Base-by-base conservation (phyloP, 768 basidiomycete genomes). In the Lactarius evosmus region DNA sequence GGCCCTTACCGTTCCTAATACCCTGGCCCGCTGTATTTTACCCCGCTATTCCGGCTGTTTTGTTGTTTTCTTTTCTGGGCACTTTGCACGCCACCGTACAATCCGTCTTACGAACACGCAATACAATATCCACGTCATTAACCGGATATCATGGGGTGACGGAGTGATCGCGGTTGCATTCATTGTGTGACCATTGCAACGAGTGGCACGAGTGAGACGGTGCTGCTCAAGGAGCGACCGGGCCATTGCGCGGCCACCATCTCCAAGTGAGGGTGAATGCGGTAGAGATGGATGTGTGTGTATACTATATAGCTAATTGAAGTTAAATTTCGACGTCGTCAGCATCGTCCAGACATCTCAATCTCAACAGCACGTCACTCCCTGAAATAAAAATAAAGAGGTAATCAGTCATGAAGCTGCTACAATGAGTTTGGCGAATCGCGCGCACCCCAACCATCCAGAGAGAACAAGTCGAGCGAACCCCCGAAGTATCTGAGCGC, bases 391-490 rank as follows among this genome's bases (percentile, higher is more conserved):
- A 44, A 17, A 9, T 12, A 44, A 17, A 22, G 27, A 16, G 9
- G 5, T 16, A 30, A 58, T 72, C 34, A 70, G 62, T 50, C n/a
- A 34, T 40, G 9, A 53, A 14, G 27, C 38, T 12, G 19, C 17
- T 1, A n/a, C 8, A 22, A 54, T 27, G 12, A 50, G 19, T 3
- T 55, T 22, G 25, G 34, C 38, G 11, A 36, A 41, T 46, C 58
- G 40, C 41, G 73, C 81, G 72, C 70, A 84, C 91, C 91, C 90
- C 90, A 93, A 12, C 92, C 90, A 72, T 93, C 88, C 52, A 95
- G 73, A 1, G 89, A 87, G 64, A 90, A 83, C 49, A 96, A 76
- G 68, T 94, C 89, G 29, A 95, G 78, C 5, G 87, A 87, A 19
- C 93, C 93, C 11, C 93, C 92, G 69, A 95, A 95, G 72, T 95